Percentiles rank a stretch among this genome's conserved stretches.
Conservation (phyloP, 2,329 filamentous ascomycete genomes). For the Falciphora oryzae region DNA sequence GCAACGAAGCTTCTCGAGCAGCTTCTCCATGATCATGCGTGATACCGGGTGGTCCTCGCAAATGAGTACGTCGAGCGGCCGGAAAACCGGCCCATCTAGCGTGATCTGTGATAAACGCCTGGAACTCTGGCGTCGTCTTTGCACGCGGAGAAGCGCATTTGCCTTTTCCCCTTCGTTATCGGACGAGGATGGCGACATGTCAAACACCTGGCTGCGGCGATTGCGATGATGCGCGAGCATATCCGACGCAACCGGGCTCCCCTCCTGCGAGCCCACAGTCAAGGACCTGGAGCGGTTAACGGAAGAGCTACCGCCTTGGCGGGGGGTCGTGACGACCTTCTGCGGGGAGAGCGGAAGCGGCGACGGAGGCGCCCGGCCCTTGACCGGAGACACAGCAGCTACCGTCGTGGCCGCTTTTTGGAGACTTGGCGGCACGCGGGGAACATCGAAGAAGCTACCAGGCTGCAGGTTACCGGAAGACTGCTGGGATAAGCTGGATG, state of each 20-base stretch:
- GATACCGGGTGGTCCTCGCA: constrained; percentile 98
- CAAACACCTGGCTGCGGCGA: constrained; percentile 87
- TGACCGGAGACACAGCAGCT: constrained; percentile 52
- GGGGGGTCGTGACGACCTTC: constrained; percentile 54
- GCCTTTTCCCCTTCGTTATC: constrained; percentile 94
- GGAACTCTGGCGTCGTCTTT: constrained; percentile 92
- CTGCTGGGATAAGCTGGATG: constrained; percentile 76
- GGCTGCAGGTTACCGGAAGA: constrained; percentile 65
- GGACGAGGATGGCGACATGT: constrained; percentile 94
- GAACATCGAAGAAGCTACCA: constrained; percentile 64
- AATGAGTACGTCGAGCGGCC: constrained; percentile 88
- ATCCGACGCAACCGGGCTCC: constrained; percentile 65
- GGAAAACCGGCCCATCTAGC: constrained; percentile 77
- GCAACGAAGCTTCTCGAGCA: constrained; percentile 91
- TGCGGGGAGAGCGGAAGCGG: constrained; percentile 55
- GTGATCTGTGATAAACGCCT: constrained; percentile 87
- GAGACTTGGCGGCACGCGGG: constrained; percentile 53
- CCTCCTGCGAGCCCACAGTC: constrained; percentile 91
- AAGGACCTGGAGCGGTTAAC: constrained; percentile 76
- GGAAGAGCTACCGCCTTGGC: constrained; percentile 50
- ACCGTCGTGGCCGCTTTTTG: constrained; percentile 55
- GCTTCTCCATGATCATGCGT: constrained; percentile 96
- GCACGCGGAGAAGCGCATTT: constrained; percentile 80
- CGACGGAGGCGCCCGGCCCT: constrained; percentile 43
- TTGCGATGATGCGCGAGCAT: constrained; percentile 71